Base-by-base conservation (phyloP, 495 filamentous ascomycete species). In the Penicillium steckii region DNA sequence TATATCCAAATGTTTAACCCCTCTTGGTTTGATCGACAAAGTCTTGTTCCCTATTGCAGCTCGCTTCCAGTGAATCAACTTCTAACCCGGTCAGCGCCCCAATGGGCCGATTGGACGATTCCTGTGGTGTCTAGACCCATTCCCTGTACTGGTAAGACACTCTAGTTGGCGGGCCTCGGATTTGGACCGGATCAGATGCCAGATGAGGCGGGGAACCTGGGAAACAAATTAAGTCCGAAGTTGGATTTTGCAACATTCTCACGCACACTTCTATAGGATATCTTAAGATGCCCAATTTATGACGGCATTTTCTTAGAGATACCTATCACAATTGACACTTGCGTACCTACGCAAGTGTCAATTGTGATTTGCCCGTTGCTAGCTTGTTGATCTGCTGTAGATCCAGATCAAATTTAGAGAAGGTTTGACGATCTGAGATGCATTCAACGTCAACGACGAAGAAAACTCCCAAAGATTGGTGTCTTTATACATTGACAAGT, bases 1-100 rank as follows among this genome's bases (percentile, higher is more conserved):
- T 18, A 64, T 61, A 64, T 61, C 51, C 55, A n/a, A 61, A 58
- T 61, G 57, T 48, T 64, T 60, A 46, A 48, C 48, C 32, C 44
- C 47, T 51, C 55, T 41, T 41, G 38, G 38, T 13, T 41, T 8
- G 38, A 41, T 41, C 38, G 10, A 9, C 29, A 32, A 32, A 22
- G 38, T 1, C 38, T 19, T 8, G 38, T 22, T 41, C 13, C 38
- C 13, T 41, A 19, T 8, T 23, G 7, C 18, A 23, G 18, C 19
- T 41, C 38, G 38, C 38, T 41, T 41, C 33, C 18, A 12, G 2
- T 6, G 23, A 23, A 10, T 8, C 38, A n/a, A 10, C 23, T 9
- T 41, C 38, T 19, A 21, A 8, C 23, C 26, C 10, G 26, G 5
- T 5, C 32, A 35, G 4, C n/a, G 32, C 6, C 9, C 13, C 32